Evolutionary conservation across 345 rosid genomes (phyloP), one percentile per base, ranked within the genome.

Genomic region (Lumnitzera littorea): DNA sequence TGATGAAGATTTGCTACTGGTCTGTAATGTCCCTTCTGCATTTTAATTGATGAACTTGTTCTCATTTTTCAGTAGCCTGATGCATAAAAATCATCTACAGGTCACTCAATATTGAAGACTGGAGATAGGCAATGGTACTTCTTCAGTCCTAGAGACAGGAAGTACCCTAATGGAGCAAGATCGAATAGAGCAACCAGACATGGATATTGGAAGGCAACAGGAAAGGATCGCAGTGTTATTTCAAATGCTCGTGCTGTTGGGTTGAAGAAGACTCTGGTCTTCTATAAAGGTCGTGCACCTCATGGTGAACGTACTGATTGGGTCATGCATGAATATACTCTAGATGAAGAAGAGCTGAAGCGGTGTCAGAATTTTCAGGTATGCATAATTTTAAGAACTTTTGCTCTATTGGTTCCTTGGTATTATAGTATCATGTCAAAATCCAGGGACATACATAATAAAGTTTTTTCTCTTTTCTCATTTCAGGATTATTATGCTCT

Each of bases 51-150:
- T n/a, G 48, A 48, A 57, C 46, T 48, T 57, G 52, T 7, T 2
- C 47, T 12, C 62, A 58, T n/a, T 17, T 36, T 36, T 55, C 29
- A 23, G 9, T 24, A 24, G 25, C 12, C 25, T 52, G 55, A 55
- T 24, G 13, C 48, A 50, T n/a, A 55, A 56, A 58, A 25, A 27
- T 13, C 23, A 4, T 13, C 54, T 59, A n/a, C 82, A 79, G 86
- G 82, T 49, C 91, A 78, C 64, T 81, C 95, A 0, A 29, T 83
- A 7, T 58, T 86, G 73, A 88, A 79, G 81, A 81, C 81, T 15
- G 84, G 96, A 15, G 96, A 91, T 70, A 81, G 98, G 71, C 98
- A 89, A 48, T 91, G 96, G 96, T 89, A 80, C 82, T 91, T 87
- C 57, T 89, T 91, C 71, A 85, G 83, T 72, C 83, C 88, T 1